Percentiles rank a stretch among this genome's conserved stretches.
These are phyloP conservation scores for Dactylellina cionopaga DNA, from an alignment of 2,329 filamentous ascomycete species.

Conservation along the genomic window DNA sequence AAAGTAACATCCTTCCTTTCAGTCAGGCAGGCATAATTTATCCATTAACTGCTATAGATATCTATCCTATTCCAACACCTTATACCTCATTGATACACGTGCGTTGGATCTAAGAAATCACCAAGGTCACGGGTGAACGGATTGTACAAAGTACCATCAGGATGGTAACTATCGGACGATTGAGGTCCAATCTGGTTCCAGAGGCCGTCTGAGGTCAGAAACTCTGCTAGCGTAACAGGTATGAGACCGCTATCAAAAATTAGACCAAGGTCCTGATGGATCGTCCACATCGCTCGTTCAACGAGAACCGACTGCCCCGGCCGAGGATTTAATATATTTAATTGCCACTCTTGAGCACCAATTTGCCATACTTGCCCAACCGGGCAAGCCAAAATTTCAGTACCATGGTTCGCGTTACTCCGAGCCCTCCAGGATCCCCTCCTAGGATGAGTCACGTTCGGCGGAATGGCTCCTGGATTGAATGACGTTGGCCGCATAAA, in stretches of 20 bases:
- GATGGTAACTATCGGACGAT: neutral
- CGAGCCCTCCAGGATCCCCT: neutral
- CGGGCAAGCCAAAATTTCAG: neutral
- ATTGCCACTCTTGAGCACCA: neutral
- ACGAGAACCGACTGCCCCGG: neutral
- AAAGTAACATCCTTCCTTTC: no score
- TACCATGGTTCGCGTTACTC: neutral
- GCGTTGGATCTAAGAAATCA: neutral
- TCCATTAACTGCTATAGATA: no score
- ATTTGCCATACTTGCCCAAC: neutral
- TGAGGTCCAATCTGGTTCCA: neutral
- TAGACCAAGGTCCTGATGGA: neutral
- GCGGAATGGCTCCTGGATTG: neutral
- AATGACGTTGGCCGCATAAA: neutral
- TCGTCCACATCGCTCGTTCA: neutral
- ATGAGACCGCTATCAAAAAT: neutral
- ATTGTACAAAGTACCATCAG: neutral
- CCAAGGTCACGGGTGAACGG: neutral
- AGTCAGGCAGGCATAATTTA: no score
- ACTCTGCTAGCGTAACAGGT: neutral
- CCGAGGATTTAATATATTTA: neutral
- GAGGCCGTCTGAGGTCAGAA: neutral
- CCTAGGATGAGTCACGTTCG: no score
- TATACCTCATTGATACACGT: no score
- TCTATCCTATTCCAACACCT: no score